Evolutionary conservation across 176 grass and related monocot genomes (phyloP), one percentile per base, ranked within the genome.

Genomic region (Triticum turgidum): DNA sequence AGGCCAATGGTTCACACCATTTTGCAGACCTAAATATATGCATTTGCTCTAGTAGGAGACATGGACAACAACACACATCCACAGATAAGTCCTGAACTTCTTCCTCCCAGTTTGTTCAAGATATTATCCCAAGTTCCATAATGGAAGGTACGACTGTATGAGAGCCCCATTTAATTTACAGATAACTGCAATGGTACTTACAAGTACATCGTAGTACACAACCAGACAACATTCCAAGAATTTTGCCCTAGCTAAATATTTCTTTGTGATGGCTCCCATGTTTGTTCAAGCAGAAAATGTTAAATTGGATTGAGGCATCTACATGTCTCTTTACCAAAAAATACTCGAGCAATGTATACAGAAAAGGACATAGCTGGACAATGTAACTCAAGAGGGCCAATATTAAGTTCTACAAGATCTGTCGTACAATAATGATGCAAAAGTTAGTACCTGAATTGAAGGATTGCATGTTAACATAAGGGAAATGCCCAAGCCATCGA

Each of bases 391-490:
- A 80, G 11, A 58, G 29, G 33, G 80, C n/a, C 25, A 80, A 84
- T 51, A 30, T 32, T 49, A 89, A 56, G 30, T 65, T 73, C 42
- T 65, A 79, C 17, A 81, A 35, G 9, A 76, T 80, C 2, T 4
- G n/a, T 14, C 34, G 12, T 76, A 76, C 3, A 52, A 69, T 52
- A 77, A 82, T n/a, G 7, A 68, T 59, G 32, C 67, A 74, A 9
- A 49, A 82, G 77, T 69, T 32, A 58, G 42, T 94, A 99, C 97
- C 97, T 99, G 97, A 90, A 99, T 99, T 61, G 97, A 88, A 91
- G 97, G 97, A 87, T 99, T 99, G 34, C 90, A 89, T 27, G 97
- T 99, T 56, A 99, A 87, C 79, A 97, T 90, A 83, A 99, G 89
- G 82, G 97, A 99, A 80, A 99, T 96, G 70, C 90, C 94, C 85